phyloP scores from a whole-genome alignment of 164 flowering plant genomes.

The Piper longum region DNA sequence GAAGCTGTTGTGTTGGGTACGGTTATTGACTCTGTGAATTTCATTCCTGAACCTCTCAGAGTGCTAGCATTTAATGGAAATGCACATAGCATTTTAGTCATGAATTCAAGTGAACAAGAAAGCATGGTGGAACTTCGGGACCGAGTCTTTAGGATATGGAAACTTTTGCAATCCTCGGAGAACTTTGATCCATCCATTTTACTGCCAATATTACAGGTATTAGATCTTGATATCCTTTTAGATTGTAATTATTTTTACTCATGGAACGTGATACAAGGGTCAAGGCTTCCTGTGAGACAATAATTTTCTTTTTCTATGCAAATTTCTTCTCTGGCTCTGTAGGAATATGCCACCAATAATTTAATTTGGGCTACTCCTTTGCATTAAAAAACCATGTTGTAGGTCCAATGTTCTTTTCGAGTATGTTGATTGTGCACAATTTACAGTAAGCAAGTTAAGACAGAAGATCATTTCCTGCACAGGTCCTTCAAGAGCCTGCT shows the following conservation, averaged over 20 bases:
- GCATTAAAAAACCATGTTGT: too few relatives aligned
- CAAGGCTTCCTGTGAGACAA: too few relatives aligned
- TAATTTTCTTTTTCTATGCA: too few relatives aligned
- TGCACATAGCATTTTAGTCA: conserved; percentile 25
- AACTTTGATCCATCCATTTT: conserved; percentile 69
- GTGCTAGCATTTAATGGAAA: conserved; percentile 31
- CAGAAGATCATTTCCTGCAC: conserved; percentile 1
- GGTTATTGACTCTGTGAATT: conserved; percentile 51
- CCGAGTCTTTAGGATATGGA: conserved; percentile 74
- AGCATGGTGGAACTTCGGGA: conserved; percentile 68
- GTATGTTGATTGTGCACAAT: too few relatives aligned
- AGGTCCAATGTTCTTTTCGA: too few relatives aligned
- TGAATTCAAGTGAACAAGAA: conserved; percentile 42
- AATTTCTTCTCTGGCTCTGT: too few relatives aligned
- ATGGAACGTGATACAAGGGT: too few relatives aligned
- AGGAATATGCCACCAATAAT: too few relatives aligned
- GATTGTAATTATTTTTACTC: too few relatives aligned
- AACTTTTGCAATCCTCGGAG: conserved; percentile 52
- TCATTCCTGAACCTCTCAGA: conserved; percentile 35
- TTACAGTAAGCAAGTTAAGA: not conserved
- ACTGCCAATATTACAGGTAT: conserved; percentile 85
- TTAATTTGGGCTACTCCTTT: too few relatives aligned
- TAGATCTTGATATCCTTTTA: not conserved
- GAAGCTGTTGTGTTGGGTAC: conserved; percentile 67
- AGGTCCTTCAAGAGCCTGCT: conserved; percentile 87